A percentile compares a stretch with the other conserved stretches of the same genome.
Conservation (phyloP, 208 protist species). For the Acanthamoeba culbertsoni region DNA sequence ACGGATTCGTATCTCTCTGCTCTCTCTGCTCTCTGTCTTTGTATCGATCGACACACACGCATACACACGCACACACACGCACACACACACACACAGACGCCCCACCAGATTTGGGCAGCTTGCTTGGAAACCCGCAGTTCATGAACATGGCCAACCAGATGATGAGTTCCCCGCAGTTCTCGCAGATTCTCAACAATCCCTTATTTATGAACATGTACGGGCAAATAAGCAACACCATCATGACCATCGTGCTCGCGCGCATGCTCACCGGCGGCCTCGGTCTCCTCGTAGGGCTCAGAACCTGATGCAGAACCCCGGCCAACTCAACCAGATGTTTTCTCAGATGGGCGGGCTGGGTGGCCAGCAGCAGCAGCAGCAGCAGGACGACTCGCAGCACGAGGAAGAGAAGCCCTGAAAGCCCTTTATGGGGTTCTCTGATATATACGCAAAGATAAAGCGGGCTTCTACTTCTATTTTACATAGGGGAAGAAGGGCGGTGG, state of each 20-base stretch:
- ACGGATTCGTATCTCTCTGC: background rate
- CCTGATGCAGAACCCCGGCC: background rate
- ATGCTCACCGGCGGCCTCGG: background rate
- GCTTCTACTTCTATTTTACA: no score
- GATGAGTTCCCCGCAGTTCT: background rate
- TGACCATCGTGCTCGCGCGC: background rate
- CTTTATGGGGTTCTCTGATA: background rate
- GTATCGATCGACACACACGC: no score
- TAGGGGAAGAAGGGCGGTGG: no score
- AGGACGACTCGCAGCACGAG: background rate
- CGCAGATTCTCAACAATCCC: slow-evolving; percentile 37
- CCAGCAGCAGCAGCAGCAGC: background rate
- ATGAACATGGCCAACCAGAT: slow-evolving; percentile 19
- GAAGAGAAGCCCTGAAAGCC: background rate
- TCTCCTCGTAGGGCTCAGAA: background rate
- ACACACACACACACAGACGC: no score
- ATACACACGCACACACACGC: no score
- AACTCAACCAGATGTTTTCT: background rate
- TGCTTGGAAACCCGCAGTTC: background rate
- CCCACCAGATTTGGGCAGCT: background rate
- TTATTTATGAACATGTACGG: slow-evolving; percentile 43
- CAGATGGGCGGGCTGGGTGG: background rate
- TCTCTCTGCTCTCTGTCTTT: background rate
- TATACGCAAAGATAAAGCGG: no score
- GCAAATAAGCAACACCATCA: background rate